phyloP scores from a whole-genome alignment of 164 flowering plant genomes.

The Kalanchoe fedtschenkoi region DNA sequence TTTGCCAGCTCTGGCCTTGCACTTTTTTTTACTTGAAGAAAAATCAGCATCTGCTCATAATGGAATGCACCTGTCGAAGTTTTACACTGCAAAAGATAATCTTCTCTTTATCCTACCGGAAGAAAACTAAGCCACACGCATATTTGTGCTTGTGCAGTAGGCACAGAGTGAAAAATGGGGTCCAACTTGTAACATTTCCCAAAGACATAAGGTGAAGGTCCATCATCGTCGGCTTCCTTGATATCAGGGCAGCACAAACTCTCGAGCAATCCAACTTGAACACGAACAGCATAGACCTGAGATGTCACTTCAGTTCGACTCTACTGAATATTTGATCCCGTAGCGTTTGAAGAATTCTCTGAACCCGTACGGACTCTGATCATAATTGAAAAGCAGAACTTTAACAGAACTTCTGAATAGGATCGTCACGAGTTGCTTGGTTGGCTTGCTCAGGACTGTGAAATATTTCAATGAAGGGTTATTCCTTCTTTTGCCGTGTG shows the following conservation, averaged over 20 bases:
- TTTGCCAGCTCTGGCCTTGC: no score
- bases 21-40: no score
- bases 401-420: not conserved
- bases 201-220: no score
- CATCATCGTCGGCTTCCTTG: no score
- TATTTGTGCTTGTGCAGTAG: no score
- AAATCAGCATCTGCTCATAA: no score
- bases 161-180: no score
- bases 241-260: not conserved
- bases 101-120: no score
- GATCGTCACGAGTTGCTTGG: not conserved
- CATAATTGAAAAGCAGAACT: conserved; percentile 6
- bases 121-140: no score
- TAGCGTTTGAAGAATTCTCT: conserved; percentile 3
- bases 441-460: conserved; percentile 75
- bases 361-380: not conserved
- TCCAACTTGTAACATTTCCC: no score
- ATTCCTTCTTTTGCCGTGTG: conserved; percentile 68
- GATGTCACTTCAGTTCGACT: not conserved
- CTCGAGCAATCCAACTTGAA: not conserved
- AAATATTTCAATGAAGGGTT: conserved; percentile 86
- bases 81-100: no score
- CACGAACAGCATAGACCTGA: not conserved
- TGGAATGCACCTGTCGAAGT: no score
- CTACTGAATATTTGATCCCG: not conserved